Percentiles rank a stretch among this genome's conserved stretches.
Conservation (phyloP, 2,329 filamentous ascomycete genomes). For the Cladorrhinum sp. region DNA sequence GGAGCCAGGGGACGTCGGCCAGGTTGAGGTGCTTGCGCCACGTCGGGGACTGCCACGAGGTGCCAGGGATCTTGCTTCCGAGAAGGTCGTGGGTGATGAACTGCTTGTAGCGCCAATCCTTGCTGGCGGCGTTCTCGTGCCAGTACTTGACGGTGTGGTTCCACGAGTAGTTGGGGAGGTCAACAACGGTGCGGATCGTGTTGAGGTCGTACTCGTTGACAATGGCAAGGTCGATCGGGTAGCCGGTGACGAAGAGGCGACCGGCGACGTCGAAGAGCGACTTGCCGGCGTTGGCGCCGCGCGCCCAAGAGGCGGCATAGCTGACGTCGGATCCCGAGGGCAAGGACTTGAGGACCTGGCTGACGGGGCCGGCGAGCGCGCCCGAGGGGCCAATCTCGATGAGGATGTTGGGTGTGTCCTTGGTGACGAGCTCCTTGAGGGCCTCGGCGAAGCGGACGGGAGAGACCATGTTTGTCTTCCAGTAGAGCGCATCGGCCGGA, state of each 20-base stretch:
- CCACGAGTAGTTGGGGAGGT: conserved; percentile 40
- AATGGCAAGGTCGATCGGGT: conserved; percentile 22
- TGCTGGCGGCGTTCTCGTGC: conserved; percentile 23
- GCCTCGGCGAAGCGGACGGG: conserved; percentile 30
- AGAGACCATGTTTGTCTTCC: conserved; percentile 32
- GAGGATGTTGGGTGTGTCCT: conserved; percentile 19
- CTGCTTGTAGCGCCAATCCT: conserved; percentile 12
- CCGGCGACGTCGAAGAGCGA: conserved; percentile 26
- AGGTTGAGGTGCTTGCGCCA: conserved; percentile 19
- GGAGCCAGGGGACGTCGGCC: conserved; percentile 33
- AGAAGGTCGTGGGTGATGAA: conserved; percentile 27
- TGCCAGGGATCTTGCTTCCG: conserved; percentile 15
- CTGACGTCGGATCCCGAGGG: neutral
- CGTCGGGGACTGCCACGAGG: neutral
- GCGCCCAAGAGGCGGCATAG: conserved; percentile 16
- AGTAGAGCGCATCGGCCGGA: conserved; percentile 23
- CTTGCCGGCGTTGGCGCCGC: conserved; percentile 16
- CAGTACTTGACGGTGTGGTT: conserved; percentile 36
- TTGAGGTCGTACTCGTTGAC: conserved; percentile 39
- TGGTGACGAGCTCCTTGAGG: conserved; percentile 10
- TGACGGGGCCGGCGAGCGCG: conserved; percentile 15
- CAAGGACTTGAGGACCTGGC: conserved; percentile 25
- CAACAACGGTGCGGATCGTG: conserved; percentile 27
- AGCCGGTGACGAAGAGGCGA: conserved; percentile 21
- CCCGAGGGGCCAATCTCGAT: conserved; percentile 22